These are phyloP conservation scores for Holtermannia corniformis DNA, from an alignment of 768 basidiomycete species.

Conservation along the genomic window DNA sequence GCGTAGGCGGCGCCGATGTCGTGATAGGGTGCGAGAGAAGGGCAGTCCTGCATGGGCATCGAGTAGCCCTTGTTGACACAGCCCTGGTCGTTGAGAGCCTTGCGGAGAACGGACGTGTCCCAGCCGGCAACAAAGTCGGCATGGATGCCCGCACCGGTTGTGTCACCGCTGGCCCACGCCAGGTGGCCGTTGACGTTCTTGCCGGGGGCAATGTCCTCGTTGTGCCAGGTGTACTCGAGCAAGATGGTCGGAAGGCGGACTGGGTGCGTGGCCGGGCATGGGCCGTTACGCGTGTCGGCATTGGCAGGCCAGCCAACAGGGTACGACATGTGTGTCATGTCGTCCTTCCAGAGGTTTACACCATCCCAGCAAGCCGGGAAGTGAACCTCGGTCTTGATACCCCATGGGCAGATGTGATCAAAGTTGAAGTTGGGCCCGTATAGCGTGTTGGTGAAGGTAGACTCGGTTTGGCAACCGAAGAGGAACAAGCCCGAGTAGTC, in stretches of 20 bases:
- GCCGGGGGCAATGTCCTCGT: constrained; percentile 14
- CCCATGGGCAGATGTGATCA: constrained; percentile 15
- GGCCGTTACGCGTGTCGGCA: constrained; percentile 7
- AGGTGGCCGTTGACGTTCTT: constrained; percentile 23
- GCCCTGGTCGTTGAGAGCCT: constrained; percentile 46
- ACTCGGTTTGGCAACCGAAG: constrained; percentile 17
- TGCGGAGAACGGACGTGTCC: constrained; percentile 51
- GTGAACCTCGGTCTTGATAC: constrained; percentile 28
- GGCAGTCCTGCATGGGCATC: constrained; percentile 10
- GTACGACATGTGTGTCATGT: constrained; percentile 28
- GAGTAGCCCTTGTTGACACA: constrained; percentile 12
- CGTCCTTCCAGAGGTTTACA: constrained; percentile 26
- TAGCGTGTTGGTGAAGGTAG: constrained; percentile 13
- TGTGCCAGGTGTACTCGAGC: constrained; percentile 29
- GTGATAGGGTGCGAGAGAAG: constrained; percentile 15
- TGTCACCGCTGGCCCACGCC: constrained; percentile 51
- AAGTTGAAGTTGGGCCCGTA: constrained; percentile 27
- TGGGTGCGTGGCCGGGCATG: constrained; percentile 29
- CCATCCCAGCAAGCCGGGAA: constrained; percentile 38
- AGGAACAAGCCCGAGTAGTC: constrained; percentile 3
- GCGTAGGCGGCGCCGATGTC: constrained; percentile 8
- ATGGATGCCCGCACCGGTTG: constrained; percentile 54
- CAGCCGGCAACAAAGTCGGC: constrained; percentile 46
- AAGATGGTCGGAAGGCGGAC: constrained; percentile 32
- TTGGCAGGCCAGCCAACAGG: constrained; percentile 9